A percentile compares a stretch with the other conserved stretches of the same genome.
These are phyloP conservation scores for Sordariomycetes sp. DNA, from an alignment of 2,329 filamentous ascomycete species.

Conservation along the genomic window DNA sequence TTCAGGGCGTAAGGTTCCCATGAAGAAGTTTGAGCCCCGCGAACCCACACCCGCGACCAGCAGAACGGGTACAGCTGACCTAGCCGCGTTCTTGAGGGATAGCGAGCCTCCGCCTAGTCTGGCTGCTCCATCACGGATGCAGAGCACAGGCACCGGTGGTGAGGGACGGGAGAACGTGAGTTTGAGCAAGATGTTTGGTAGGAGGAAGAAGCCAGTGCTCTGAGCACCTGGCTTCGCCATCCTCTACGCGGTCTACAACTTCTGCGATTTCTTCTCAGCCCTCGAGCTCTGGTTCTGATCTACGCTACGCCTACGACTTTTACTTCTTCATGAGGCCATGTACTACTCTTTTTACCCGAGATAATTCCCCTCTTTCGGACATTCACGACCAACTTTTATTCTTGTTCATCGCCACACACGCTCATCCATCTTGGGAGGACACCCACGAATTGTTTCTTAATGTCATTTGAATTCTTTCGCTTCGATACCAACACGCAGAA, in stretches of 20 bases:
- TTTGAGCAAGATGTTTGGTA: constrained; percentile 39
- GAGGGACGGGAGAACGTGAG: constrained; percentile 29
- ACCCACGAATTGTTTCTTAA: too few species aligned
- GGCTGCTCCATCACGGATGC: constrained; percentile 12
- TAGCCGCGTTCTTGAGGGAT: constrained; percentile 64
- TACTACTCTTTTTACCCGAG: not conserved
- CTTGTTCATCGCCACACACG: not conserved
- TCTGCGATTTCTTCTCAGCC: not conserved
- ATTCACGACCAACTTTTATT: not conserved
- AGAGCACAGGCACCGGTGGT: constrained; percentile 20
- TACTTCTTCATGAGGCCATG: not conserved
- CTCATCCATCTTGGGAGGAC: too few species aligned
- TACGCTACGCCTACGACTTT: not conserved
- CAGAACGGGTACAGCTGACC: constrained; percentile 58
- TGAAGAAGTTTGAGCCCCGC: constrained; percentile 50
- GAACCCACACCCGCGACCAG: constrained; percentile 39
- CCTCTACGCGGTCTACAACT: not conserved
- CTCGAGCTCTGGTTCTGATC: not conserved
- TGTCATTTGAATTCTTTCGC: too few species aligned
- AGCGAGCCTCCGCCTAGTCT: constrained; percentile 51
- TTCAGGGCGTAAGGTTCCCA: constrained; percentile 32
- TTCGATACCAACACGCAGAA: too few species aligned
- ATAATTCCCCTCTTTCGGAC: not conserved
- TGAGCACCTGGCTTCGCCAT: too few species aligned
- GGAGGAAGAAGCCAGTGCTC: too few species aligned